phyloP scores from a whole-genome alignment of 805 yeast species.

The Pichia paraexigua region DNA sequence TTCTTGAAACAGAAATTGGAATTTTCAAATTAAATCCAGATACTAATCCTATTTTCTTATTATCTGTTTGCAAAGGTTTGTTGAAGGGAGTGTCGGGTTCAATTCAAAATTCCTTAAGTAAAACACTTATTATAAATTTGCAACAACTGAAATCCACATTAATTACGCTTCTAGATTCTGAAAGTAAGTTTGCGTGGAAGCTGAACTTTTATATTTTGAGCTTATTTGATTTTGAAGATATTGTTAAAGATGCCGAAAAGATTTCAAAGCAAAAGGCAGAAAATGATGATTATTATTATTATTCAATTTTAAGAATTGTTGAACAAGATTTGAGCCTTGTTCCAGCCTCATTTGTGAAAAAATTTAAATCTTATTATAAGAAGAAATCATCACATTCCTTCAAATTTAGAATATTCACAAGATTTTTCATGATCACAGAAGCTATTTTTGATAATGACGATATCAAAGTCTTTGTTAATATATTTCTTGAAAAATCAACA shows the following conservation, averaged over 20 bases:
- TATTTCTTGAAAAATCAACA: constrained; percentile 21
- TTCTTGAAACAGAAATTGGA: constrained; percentile 19
- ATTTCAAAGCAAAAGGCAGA: constrained; percentile 2
- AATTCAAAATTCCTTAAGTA: constrained; percentile 23
- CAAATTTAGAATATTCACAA: constrained; percentile 28
- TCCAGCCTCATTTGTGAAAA: constrained; percentile 7
- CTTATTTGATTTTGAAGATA: constrained; percentile 33
- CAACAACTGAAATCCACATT: constrained; percentile 16
- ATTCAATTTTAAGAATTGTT: constrained; percentile 36
- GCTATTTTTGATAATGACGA: constrained; percentile 25
- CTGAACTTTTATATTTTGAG: constrained; percentile 40
- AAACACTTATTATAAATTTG: constrained; percentile 13
- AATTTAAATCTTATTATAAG: constrained; percentile 22
- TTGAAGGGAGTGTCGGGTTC: constrained; percentile 22
- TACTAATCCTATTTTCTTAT: constrained; percentile 16
- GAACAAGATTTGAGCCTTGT: constrained; percentile 26
- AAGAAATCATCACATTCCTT: constrained; percentile 9
- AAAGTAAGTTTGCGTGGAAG: constrained; percentile 32
- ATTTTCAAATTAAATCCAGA: constrained; percentile 7
- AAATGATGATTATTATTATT: constrained; percentile 14
- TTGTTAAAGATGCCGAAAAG: background rate
- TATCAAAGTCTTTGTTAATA: constrained; percentile 24
- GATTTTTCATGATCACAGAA: constrained; percentile 51
- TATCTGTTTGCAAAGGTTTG: constrained; percentile 35
- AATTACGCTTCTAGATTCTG: constrained; percentile 16